Evolutionary conservation across 352 stramenopile genomes (phyloP).

Genomic region (Pythium aphanidermatum): DNA sequence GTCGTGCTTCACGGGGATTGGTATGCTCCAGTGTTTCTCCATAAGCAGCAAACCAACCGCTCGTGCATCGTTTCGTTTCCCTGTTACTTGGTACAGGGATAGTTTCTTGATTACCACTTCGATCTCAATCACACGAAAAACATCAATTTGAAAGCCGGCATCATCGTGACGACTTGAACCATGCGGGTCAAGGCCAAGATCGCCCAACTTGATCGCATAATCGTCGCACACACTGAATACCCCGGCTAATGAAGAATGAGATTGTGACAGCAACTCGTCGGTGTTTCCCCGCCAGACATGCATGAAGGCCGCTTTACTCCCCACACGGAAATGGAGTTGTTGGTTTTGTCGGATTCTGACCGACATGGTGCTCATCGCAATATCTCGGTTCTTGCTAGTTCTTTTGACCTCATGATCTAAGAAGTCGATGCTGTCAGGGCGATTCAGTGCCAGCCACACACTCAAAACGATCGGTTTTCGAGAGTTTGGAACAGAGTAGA

Average conservation of each 20-base stretch:
- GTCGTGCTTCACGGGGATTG: conserved; percentile 26
- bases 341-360: conserved; percentile 5
- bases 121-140: conserved; percentile 15
- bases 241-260: background rate
- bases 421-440: conserved; percentile 2
- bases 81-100: conserved; percentile 5
- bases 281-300: conserved; percentile 6
- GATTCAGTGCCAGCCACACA: conserved; percentile 10
- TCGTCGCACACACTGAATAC: conserved; percentile 4
- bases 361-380: background rate
- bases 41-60: conserved; percentile 9
- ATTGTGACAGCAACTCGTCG: background rate
- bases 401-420: conserved; percentile 1
- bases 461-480: background rate
- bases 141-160: background rate
- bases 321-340: conserved; percentile 3
- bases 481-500: background rate
- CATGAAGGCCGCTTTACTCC: conserved; percentile 3
- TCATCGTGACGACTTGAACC: background rate
- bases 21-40: conserved; percentile 16
- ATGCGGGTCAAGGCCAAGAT: conserved; percentile 7
- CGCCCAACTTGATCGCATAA: background rate
- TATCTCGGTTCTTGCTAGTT: background rate
- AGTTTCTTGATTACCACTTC: conserved; percentile 8
- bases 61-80: background rate